A percentile compares a stretch with the other conserved stretches of the same genome.
Conservation (phyloP, 495 filamentous ascomycete genomes). For the Aspergillus carlsbadensis region DNA sequence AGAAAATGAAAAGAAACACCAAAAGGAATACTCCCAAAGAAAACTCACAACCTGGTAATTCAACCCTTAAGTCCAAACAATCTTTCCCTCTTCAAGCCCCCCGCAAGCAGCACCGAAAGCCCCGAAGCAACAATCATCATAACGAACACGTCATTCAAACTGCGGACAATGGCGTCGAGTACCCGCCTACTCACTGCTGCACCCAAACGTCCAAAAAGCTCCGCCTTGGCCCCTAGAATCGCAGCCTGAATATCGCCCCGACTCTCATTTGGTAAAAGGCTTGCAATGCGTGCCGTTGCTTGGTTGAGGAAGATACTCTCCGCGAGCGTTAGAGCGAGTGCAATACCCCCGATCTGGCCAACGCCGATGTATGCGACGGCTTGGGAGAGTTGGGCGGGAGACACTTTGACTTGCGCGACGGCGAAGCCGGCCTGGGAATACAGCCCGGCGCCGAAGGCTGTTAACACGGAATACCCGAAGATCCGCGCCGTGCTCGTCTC, state of each 20-base stretch:
- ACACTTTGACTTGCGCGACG: slow-evolving; percentile 24
- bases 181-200: not conserved
- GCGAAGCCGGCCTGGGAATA: slow-evolving; percentile 41
- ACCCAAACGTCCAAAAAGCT: not conserved
- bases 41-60: no score
- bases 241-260: not conserved
- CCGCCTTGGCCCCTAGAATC: not conserved
- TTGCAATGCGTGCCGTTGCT: no score
- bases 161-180: not conserved
- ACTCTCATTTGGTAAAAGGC: no score
- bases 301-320: no score
- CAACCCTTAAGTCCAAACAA: not conserved
- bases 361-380: no score
- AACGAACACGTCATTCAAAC: not conserved
- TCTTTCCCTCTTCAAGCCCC: not conserved
- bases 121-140: not conserved
- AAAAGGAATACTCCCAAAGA: no score
- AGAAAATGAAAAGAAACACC: no score
- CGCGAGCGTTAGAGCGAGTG: no score
- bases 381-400: no score
- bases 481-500: not conserved
- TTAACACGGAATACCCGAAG: slow-evolving; percentile 2
- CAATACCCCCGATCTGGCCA: no score
- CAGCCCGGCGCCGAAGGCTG: not conserved
- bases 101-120: not conserved